phyloP scores from a whole-genome alignment of 2,329 filamentous ascomycete species.

The Rosellinia necatrix region DNA sequence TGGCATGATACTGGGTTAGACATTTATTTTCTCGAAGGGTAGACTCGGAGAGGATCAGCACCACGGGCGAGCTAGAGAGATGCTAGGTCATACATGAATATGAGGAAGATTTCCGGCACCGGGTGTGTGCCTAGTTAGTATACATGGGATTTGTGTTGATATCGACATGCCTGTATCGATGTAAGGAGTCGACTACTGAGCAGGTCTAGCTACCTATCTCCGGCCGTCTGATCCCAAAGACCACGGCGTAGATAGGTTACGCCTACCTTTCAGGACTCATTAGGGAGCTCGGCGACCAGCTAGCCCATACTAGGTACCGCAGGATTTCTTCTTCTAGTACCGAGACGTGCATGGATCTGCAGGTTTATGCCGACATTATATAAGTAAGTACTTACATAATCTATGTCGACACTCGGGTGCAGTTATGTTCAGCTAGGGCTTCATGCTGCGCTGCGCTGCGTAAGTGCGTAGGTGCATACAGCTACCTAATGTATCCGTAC shows the following conservation, averaged over 20 bases:
- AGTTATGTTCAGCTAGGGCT: slow-evolving; percentile 15
- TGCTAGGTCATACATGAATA: too few relatives aligned
- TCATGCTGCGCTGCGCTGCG: slow-evolving; percentile 4
- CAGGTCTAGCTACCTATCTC: background rate
- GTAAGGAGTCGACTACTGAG: background rate
- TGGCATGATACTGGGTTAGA: too few relatives aligned
- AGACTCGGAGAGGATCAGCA: too few relatives aligned
- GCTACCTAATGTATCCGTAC: background rate
- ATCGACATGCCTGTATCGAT: background rate
- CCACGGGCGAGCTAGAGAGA: too few relatives aligned
- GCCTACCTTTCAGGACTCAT: background rate
- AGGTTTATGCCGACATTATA: slow-evolving; percentile 23
- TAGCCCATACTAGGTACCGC: slow-evolving; percentile 6
- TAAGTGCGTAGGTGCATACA: too few relatives aligned
- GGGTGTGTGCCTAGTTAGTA: too few relatives aligned
- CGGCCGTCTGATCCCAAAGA: background rate
- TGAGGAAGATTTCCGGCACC: too few relatives aligned
- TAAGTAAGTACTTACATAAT: background rate
- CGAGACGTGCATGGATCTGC: slow-evolving; percentile 32
- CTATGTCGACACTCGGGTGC: slow-evolving; percentile 9
- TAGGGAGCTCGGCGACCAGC: background rate
- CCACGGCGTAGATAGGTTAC: background rate
- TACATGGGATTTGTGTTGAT: too few relatives aligned
- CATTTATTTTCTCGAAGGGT: too few relatives aligned
- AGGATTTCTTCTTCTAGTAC: slow-evolving; percentile 28